Evolutionary conservation across 2,329 filamentous ascomycete species (phyloP).

Genomic region (Xylaria sp.): DNA sequence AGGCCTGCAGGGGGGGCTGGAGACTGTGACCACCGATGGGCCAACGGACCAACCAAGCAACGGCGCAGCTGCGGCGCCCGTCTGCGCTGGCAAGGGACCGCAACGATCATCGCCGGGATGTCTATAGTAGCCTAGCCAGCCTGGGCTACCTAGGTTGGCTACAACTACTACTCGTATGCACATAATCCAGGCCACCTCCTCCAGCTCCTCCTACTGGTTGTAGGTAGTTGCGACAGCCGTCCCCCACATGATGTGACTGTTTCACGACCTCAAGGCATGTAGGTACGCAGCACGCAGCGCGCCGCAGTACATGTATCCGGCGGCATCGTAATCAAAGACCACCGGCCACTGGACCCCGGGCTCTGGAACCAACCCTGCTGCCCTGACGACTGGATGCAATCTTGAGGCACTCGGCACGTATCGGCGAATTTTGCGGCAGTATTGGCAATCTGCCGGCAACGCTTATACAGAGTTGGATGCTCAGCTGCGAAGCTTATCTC

Average conservation of each 20-base stretch:
- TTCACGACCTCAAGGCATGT: not conserved
- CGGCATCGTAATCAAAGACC: too few species aligned
- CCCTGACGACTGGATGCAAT: not conserved
- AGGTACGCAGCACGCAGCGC: too few species aligned
- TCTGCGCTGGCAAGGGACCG: not conserved
- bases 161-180: too few species aligned
- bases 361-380: not conserved
- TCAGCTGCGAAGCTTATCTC: conserved; percentile 1
- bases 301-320: not conserved
- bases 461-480: not conserved
- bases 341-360: not conserved
- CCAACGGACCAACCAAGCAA: not conserved
- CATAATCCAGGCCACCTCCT: too few species aligned
- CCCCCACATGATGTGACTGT: not conserved
- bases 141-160: not conserved
- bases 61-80: too few species aligned
- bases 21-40: not conserved
- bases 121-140: too few species aligned
- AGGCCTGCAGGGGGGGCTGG: conserved; percentile 6
- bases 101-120: not conserved
- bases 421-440: conserved; percentile 2
- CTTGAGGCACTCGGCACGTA: not conserved
- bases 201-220: too few species aligned
- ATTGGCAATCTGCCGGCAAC: not conserved
- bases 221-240: not conserved